phyloP scores from a whole-genome alignment of 2,329 filamentous ascomycete species.

The Dothistroma septosporum region DNA sequence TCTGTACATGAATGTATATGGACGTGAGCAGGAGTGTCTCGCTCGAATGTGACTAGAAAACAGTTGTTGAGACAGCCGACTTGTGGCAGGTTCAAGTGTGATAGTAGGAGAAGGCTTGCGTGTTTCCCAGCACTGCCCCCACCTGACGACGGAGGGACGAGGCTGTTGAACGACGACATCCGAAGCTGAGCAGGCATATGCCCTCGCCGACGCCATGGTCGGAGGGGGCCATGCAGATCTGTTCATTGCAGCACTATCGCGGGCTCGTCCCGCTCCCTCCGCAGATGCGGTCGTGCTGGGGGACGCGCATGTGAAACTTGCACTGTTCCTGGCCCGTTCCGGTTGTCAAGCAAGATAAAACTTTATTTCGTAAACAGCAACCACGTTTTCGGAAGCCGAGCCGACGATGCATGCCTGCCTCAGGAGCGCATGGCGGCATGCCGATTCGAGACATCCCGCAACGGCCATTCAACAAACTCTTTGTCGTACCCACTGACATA shows the following conservation, averaged over 20 bases:
- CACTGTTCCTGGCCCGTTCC: not conserved
- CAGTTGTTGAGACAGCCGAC: not conserved
- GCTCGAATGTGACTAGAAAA: not conserved
- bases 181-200: not conserved
- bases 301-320: not conserved
- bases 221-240: not conserved
- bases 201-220: not conserved
- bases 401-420: not conserved
- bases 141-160: not conserved
- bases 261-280: not conserved
- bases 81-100: not conserved
- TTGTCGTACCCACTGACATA: constrained; percentile 4
- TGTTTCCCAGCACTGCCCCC: not conserved
- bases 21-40: not conserved
- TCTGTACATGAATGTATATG: not conserved
- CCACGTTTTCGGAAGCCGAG: not conserved
- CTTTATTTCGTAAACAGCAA: not conserved
- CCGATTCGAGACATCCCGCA: not conserved
- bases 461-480: constrained; percentile 6
- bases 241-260: not conserved
- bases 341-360: not conserved
- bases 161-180: not conserved
- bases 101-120: not conserved
- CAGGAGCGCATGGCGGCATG: not conserved
- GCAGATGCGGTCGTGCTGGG: not conserved